Base-by-base conservation (phyloP, 129 eudicot genomes). In the Deinandra increscens region DNA sequence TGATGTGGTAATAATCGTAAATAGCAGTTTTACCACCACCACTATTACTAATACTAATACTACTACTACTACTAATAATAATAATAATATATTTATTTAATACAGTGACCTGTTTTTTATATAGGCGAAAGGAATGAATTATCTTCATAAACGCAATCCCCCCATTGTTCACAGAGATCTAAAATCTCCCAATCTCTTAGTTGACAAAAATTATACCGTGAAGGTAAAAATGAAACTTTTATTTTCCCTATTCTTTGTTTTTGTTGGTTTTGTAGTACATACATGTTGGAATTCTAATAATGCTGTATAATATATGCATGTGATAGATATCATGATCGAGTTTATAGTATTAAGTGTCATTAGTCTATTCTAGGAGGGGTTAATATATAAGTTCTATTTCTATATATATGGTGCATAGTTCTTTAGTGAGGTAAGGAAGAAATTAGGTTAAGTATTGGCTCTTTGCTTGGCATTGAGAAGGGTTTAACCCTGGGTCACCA, bases 111-210 rank as follows among this genome's bases (percentile, higher is more conserved):
- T 44, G 55, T 9, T 55, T 48, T 34, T 41, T 75, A 23, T 63
- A 2, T 76, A 92, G 98, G 98, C 96, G 55, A 92, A 89, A 82
- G 98, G 98, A 70, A 92, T 92, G 98, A 92, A 89, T 75, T 86
- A 92, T 86, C 96, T 92, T 71, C 98, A 92, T 73, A 92, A 88
- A 77, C 90, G 86, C 74, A 92, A 83, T 66, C 98, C 98, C 68
- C 98, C 96, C 39, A 79, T 92, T 41, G 96, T 92, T 73, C 98
- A 92, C 70, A 75, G 98, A 13, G 98, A 92, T 82, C 73, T 92
- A 73, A 92, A 92, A 79, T 92, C 98, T 78, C 96, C 98, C 37
- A 92, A 92, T 81, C 96, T 92, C 54, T 77, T 92, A 81, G 98
- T 92, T 58, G 98, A 92, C 83, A 83, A 83, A 55, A 92, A 89